Base-by-base conservation (phyloP, 805 yeast species). In the Spathaspora gorwiae region DNA sequence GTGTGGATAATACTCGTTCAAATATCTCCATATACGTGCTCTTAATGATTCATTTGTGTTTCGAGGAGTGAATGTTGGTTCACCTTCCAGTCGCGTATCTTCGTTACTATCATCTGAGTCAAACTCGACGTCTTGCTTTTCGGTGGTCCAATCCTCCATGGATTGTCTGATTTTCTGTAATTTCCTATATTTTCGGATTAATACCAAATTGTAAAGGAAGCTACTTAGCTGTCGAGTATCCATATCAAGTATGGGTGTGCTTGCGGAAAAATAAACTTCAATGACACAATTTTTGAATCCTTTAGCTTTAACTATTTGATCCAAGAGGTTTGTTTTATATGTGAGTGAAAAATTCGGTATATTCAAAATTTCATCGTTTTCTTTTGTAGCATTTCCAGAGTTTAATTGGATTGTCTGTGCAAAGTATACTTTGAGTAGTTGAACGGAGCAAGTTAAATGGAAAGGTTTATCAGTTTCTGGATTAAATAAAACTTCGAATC, bases 241-340 rank as follows among this genome's bases (percentile, higher is more conserved):
- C 37, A 70, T 49, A 47, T 72, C 76, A 7, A 72, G 35, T 7
- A 70, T 55, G 3, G 76, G 75, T 39, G 68, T 65, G 33, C 66
- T 61, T 14, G 68, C 61, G 0, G 75, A 62, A 26, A 64, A 55
- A 49, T 64, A 70, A 7, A 68, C 44, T 48, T 72, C 76, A 24
- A 69, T 47, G 1, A 65, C 61, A 44, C 68, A 65, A 39, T 66
- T 57, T 44, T 65, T 61, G 48, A 70, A 66, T 1, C 75, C 75
- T 31, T 52, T 50, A 0, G 70, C 74, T 37, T 54, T 50, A 4
- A 63, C 59, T 35, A 72, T 49, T 35, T 58, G 60, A 44, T 65
- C 63, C 9, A 65, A 51, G 7, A 67, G 50, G 43, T 72, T 72
- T 1, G 73, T 58, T 44, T 65, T 69, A 50, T 59, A 55, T 10